phyloP scores from a whole-genome alignment of 495 filamentous ascomycete genomes.

The Evernia prunastri region DNA sequence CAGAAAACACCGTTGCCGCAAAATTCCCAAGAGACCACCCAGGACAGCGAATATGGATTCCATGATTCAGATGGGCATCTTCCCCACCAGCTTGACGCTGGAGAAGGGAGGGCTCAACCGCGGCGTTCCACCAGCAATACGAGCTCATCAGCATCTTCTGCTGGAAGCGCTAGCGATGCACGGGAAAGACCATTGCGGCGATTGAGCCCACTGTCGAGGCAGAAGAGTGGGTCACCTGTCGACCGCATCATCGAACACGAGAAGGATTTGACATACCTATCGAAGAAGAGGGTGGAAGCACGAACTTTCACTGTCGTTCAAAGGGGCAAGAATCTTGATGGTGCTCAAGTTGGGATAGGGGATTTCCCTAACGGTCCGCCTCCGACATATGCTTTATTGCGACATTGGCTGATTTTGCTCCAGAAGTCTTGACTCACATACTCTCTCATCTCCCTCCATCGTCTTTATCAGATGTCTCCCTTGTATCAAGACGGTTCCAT shows the following conservation, averaged over 20 bases:
- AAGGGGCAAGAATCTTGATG: conserved; percentile 44
- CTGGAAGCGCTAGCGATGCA: conserved; percentile 34
- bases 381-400: conserved; percentile 3
- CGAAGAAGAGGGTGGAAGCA: conserved; percentile 41
- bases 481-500: conserved; percentile 82
- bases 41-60: conserved; percentile 70
- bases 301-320: conserved; percentile 55
- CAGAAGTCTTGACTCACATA: conserved; percentile 89
- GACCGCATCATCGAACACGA: conserved; percentile 71
- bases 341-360: conserved; percentile 45
- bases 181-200: conserved; percentile 25
- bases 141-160: conserved; percentile 21
- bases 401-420: conserved; percentile 26
- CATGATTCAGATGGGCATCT: conserved; percentile 42
- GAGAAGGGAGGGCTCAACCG: conserved; percentile 20
- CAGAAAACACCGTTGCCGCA: conserved; percentile 45
- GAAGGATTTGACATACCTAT: conserved; percentile 45
- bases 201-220: conserved; percentile 34
- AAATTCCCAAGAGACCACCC: conserved; percentile 37
- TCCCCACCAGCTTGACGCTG: conserved; percentile 27
- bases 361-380: conserved; percentile 75
- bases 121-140: conserved; percentile 26
- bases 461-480: conserved; percentile 65
- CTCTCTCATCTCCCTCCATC: conserved; percentile 79
- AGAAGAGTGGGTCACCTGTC: conserved; percentile 38